Evolutionary conservation across 2,329 filamentous ascomycete genomes (phyloP).

Genomic region (Fonsecaea nubica): DNA sequence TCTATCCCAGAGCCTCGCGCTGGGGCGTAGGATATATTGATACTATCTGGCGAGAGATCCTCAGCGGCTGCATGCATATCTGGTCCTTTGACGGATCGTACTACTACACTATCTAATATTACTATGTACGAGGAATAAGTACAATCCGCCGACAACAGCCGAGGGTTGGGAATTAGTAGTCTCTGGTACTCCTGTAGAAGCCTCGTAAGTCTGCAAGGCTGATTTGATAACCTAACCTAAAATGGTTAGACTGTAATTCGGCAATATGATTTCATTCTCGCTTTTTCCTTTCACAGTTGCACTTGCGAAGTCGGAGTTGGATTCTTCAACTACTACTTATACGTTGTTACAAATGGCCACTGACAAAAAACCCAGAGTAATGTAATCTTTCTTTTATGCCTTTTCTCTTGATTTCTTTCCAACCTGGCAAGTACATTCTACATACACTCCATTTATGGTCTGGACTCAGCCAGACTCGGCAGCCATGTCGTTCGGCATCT

Average conservation of each 20-base stretch:
- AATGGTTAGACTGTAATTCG: background rate
- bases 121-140: too few species aligned
- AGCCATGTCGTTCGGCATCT: slow-evolving; percentile 5
- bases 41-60: too few species aligned
- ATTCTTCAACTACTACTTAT: background rate
- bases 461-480: background rate
- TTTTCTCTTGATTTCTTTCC: background rate
- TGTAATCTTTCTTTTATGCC: too few species aligned
- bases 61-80: too few species aligned
- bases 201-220: too few species aligned
- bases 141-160: too few species aligned
- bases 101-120: background rate
- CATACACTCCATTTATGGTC: background rate
- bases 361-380: too few species aligned
- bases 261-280: background rate
- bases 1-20: background rate
- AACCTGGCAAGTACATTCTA: background rate
- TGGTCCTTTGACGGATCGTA: background rate
- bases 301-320: background rate
- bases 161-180: too few species aligned
- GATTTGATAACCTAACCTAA: background rate
- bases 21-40: background rate
- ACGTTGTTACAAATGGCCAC: background rate
- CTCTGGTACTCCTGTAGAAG: too few species aligned
- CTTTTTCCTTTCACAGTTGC: background rate